A percentile compares a stretch with the other conserved stretches of the same genome.
phyloP scores from a whole-genome alignment of 139 green algal genomes.

The Chlorella sp. region DNA sequence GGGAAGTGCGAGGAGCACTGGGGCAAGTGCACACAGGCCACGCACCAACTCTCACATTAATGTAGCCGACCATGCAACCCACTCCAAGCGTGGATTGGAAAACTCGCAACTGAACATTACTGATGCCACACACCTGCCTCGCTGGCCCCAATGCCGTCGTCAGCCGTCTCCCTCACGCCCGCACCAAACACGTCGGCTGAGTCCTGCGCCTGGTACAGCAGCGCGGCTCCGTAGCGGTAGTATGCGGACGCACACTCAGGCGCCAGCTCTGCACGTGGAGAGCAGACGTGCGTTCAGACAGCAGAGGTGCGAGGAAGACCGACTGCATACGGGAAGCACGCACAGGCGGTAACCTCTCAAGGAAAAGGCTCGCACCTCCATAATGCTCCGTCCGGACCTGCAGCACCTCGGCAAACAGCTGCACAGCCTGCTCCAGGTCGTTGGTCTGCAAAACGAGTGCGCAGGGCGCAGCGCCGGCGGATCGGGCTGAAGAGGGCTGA shows the following conservation, averaged over 20 bases:
- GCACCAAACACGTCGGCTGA: slow-evolving; percentile 71
- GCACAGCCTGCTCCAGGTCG: slow-evolving; percentile 60
- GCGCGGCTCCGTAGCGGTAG: slow-evolving; percentile 70
- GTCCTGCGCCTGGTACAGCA: slow-evolving; percentile 76
- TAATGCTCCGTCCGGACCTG: slow-evolving; percentile 47
- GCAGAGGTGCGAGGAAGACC: too few species aligned
- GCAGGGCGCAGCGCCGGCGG: too few species aligned
- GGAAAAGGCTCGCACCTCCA: slow-evolving; percentile 47
- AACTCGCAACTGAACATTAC: neutral
- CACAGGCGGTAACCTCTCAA: too few species aligned
- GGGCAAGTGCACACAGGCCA: too few species aligned
- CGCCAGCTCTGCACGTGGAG: slow-evolving; percentile 51
- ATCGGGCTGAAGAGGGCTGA: neutral
- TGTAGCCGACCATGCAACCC: too few species aligned
- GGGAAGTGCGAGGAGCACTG: too few species aligned
- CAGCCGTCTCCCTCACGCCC: neutral
- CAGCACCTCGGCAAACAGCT: slow-evolving; percentile 59
- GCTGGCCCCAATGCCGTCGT: slow-evolving; percentile 28
- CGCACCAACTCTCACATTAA: too few species aligned
- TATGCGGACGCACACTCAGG: slow-evolving; percentile 71
- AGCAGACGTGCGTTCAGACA: too few species aligned
- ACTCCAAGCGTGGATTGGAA: too few species aligned
- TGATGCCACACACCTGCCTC: neutral
- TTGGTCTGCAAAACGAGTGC: slow-evolving; percentile 48
- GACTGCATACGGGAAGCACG: too few species aligned